Evolutionary conservation across 208 protist genomes (phyloP), one percentile per base, ranked within the genome.

Genomic region (Leishmania amazonensis): DNA sequence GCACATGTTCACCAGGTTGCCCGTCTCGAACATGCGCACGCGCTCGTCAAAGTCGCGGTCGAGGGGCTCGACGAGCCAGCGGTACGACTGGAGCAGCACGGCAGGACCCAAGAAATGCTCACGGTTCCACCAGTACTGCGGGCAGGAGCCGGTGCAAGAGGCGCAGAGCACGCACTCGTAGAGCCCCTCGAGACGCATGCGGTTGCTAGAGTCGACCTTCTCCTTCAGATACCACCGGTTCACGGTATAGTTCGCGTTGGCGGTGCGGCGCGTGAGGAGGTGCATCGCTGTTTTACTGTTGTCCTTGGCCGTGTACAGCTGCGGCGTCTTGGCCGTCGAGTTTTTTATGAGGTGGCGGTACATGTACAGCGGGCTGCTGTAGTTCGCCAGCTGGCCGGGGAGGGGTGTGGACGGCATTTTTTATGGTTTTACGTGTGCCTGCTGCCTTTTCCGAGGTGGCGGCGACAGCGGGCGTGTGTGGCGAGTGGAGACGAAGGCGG

Each of bases 61-160:
- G 28, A 97, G 92, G 7, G 95, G 94, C 88, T 98, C 95, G 75
- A 96, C 94, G 9, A 98, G 85, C 93, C 93, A 98, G 77, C 94
- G 87, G 87, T 97, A 98, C 13, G 92, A 88, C 87, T 98, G 95
- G 45, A 98, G 90, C 35, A 98, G 89, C 68, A 98, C 92, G 58
- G 95, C 94, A 65, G 95, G 95, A 60, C 95, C 95, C 21, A 98
- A 88, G 85, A 97, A 98, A 77, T 95, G 88, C 81, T 98, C 95
- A 47, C 94, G 88, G 85, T 98, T 98, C 94, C 95, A 98, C 95
- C 95, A 98, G 85, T 98, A 98, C 84, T 93, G 89, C 72, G 95
- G 95, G 87, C 95, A 98, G 49, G 85, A 91, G 38, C 92, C 92
- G 21, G 95, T 97, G 85, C 95, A 98, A 35, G 90, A 94, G 49